Evolutionary conservation across 495 filamentous ascomycete genomes (phyloP).

Genomic region (Penicillium ucsense): DNA sequence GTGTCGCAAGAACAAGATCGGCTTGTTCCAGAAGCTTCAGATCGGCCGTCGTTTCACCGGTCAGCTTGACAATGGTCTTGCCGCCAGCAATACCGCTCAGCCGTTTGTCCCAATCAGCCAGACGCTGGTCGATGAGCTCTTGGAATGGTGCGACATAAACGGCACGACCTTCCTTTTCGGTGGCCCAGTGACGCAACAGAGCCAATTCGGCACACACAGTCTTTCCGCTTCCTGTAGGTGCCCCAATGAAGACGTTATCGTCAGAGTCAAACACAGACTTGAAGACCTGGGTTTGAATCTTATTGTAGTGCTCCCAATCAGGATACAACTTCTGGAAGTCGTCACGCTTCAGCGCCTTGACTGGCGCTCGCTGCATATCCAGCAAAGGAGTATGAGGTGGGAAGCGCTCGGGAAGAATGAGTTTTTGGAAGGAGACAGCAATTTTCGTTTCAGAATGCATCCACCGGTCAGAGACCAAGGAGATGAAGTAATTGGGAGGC

Average conservation of each 20-base stretch:
- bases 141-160: slow-evolving; percentile 97
- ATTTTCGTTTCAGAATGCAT: slow-evolving; percentile 96
- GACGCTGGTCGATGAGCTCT: slow-evolving; percentile 73
- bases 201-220: slow-evolving; percentile 95
- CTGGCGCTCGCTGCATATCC: slow-evolving; percentile 82
- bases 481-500: slow-evolving; percentile 98
- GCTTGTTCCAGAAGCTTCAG: slow-evolving; percentile 80
- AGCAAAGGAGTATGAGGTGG: slow-evolving; percentile 84
- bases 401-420: slow-evolving; percentile 91
- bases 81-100: slow-evolving; percentile 65
- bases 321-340: slow-evolving; percentile 79
- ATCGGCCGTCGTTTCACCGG: slow-evolving; percentile 86
- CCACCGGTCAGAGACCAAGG: slow-evolving; percentile 88
- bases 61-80: slow-evolving; percentile 89
- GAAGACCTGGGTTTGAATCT: slow-evolving; percentile 94
- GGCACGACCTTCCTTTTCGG: slow-evolving; percentile 59
- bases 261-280: slow-evolving; percentile 83
- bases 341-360: slow-evolving; percentile 75
- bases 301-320: slow-evolving; percentile 85
- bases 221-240: slow-evolving; percentile 89
- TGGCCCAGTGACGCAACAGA: slow-evolving; percentile 76
- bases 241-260: slow-evolving; percentile 85
- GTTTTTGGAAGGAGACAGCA: slow-evolving; percentile 86
- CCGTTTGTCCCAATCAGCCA: slow-evolving; percentile 75
- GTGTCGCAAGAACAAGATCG: slow-evolving; percentile 88